Evolutionary conservation across 1,284 basidiomycete genomes (phyloP), one percentile per base, ranked within the genome.

Genomic region (Ganoderma leucocontextum): DNA sequence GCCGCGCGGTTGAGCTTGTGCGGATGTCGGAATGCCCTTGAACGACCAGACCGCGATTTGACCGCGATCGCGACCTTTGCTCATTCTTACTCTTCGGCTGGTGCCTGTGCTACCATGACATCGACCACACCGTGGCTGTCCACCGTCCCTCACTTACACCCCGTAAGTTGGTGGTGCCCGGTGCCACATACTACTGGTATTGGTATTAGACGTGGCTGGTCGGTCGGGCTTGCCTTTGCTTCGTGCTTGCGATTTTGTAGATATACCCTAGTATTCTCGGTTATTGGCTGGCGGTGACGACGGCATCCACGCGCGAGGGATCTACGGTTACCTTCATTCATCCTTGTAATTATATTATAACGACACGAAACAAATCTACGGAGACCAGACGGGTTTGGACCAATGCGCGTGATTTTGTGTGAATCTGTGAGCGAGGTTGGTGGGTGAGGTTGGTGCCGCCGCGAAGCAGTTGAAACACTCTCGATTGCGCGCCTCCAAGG

Each of bases 1-100:
- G 82, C 66, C 83, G 87, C 66, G 94, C 95, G 36, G 88, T 91
- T 57, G 95, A 98, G 78, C 82, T 97, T 68, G 95, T 95, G 47
- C 79, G 83, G 68, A 80, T 80, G 80, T 75, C 80, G 52, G 75
- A 78, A 69, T 57, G 69, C 66, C 71, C 73, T 33, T 78, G 73
- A 72, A 55, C 29, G 57, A 13, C n/a, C 39, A 42, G 60, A 1
- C 15, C 60, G 35, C 17, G 60, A 22, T 19, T 49, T 29, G 35
- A 62, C 9, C 10, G 39, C 33, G 33, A 22, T 7, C 60, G 44
- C 41, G 41, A 61, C 60, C n/a, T 61, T 19, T 61, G n/a, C 19
- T 35, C 17, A 19, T 35, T 22, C 57, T 13, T 25, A 38, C 7
- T 1, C 10, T 33, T 10, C 36, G 57, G 33, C 35, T 39, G 57